These are phyloP conservation scores for Lecanicillium sp. DNA, from an alignment of 2,329 filamentous ascomycete genomes.

Conservation along the genomic window DNA sequence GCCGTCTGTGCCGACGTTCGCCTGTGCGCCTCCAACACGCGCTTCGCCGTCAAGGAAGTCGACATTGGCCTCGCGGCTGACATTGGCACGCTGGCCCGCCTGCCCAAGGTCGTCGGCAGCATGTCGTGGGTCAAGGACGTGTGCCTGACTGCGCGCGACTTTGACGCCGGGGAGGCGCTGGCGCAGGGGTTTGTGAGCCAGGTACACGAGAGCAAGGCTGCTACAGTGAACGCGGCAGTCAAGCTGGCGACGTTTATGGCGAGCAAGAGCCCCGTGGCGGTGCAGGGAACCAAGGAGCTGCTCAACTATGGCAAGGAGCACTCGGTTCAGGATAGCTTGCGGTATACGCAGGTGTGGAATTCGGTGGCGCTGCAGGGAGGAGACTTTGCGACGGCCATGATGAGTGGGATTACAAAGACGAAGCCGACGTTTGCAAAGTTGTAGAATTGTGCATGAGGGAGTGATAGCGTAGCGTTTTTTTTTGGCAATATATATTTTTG, in stretches of 20 bases:
- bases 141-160: slow-evolving; percentile 61
- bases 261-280: slow-evolving; percentile 78
- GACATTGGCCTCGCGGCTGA: slow-evolving; percentile 76
- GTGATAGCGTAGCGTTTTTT: neutral
- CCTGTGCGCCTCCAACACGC: slow-evolving; percentile 49
- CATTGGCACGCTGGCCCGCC: slow-evolving; percentile 63
- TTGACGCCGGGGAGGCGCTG: slow-evolving; percentile 59
- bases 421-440: slow-evolving; percentile 81
- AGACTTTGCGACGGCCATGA: slow-evolving; percentile 66
- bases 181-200: slow-evolving; percentile 61
- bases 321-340: slow-evolving; percentile 66
- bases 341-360: slow-evolving; percentile 86
- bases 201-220: slow-evolving; percentile 55
- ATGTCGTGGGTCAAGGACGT: slow-evolving; percentile 76
- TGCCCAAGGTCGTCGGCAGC: slow-evolving; percentile 65
- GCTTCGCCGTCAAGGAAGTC: slow-evolving; percentile 70
- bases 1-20: slow-evolving; percentile 63
- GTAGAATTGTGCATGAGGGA: slow-evolving; percentile 26
- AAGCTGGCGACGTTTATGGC: slow-evolving; percentile 59
- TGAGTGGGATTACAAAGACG: slow-evolving; percentile 69
- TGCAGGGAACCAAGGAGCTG: slow-evolving; percentile 80
- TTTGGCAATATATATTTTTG: slow-evolving; percentile 2
- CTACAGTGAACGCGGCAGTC: slow-evolving; percentile 53
- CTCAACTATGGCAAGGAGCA: slow-evolving; percentile 77
- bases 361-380: slow-evolving; percentile 69